These are phyloP conservation scores for Cantharellus cinnabarinus DNA, from an alignment of 768 basidiomycete species.

Conservation along the genomic window DNA sequence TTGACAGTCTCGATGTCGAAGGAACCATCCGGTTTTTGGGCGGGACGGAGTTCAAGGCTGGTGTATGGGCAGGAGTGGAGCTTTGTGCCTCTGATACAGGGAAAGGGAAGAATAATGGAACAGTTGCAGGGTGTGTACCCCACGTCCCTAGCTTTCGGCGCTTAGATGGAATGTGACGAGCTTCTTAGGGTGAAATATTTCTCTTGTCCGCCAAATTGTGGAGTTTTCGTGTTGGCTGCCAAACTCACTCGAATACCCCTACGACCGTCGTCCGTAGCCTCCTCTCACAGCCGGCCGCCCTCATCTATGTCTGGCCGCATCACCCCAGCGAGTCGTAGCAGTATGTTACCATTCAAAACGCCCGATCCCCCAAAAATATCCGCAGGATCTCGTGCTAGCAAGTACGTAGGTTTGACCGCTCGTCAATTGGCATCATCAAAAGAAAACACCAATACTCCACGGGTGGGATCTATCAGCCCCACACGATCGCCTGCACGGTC, in stretches of 20 bases:
- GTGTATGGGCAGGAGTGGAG: slow-evolving; percentile 88
- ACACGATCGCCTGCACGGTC: slow-evolving; percentile 10
- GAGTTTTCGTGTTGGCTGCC: slow-evolving; percentile 69
- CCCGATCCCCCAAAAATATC: slow-evolving; percentile 30
- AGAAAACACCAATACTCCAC: slow-evolving; percentile 13
- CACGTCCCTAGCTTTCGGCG: slow-evolving; percentile 2
- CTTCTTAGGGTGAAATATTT: slow-evolving; percentile 59
- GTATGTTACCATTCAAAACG: slow-evolving; percentile 3
- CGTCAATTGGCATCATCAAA: slow-evolving; percentile 31
- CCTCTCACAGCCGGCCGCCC: slow-evolving; percentile 32
- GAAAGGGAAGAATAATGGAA: slow-evolving; percentile 89
- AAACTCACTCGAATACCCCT: slow-evolving; percentile 68
- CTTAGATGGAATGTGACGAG: neutral
- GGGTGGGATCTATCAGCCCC: slow-evolving; percentile 15
- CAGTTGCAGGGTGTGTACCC: slow-evolving; percentile 58
- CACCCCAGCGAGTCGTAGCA: slow-evolving; percentile 6
- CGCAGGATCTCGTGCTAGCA: slow-evolving; percentile 66
- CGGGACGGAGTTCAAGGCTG: slow-evolving; percentile 71
- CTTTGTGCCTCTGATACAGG: slow-evolving; percentile 67
- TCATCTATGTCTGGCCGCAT: slow-evolving; percentile 19
- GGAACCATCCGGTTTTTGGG: slow-evolving; percentile 67
- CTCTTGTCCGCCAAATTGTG: slow-evolving; percentile 60
- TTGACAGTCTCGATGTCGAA: slow-evolving; percentile 77
- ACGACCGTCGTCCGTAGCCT: slow-evolving; percentile 65
- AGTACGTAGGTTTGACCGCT: slow-evolving; percentile 69